Evolutionary conservation across 2,329 filamentous ascomycete genomes (phyloP).

Genomic region (Oidium heveae): DNA sequence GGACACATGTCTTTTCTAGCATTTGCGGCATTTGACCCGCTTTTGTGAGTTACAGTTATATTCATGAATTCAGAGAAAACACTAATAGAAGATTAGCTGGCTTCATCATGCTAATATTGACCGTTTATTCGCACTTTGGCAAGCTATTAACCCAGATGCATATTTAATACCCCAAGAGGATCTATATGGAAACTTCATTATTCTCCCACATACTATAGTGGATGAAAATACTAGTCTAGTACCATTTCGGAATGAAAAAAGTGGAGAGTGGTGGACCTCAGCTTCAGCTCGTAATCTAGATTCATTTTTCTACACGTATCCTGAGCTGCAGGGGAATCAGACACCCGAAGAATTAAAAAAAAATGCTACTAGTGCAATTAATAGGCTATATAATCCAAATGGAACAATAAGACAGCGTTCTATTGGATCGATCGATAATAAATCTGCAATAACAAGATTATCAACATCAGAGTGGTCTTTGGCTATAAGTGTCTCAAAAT

Average conservation of each 20-base stretch:
- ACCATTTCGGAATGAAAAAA: conserved; percentile 12
- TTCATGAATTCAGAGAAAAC: neutral
- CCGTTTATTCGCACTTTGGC: conserved; percentile 28
- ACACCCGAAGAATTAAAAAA: conserved; percentile 24
- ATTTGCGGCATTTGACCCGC: conserved; percentile 21
- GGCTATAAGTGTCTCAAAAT: conserved; percentile 7
- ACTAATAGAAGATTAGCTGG: conserved; percentile 15
- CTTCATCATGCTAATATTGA: conserved; percentile 33
- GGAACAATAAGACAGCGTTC: conserved; percentile 1
- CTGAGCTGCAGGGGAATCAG: conserved; percentile 20
- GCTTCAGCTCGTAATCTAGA: conserved; percentile 3
- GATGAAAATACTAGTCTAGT: conserved; percentile 9
- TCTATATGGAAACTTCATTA: conserved; percentile 14
- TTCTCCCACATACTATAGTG: conserved; percentile 7
- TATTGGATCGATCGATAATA: neutral
- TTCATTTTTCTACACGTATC: conserved; percentile 10
- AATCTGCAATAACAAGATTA: neutral
- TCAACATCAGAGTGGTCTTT: conserved; percentile 7
- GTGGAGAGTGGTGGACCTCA: conserved; percentile 6
- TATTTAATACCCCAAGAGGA: conserved; percentile 13
- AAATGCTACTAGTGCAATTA: conserved; percentile 35
- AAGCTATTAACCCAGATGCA: conserved; percentile 17
- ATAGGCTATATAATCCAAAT: conserved; percentile 21
- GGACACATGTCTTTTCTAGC: conserved; percentile 18
- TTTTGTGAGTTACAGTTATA: conserved; percentile 17